phyloP scores from a whole-genome alignment of 1,284 basidiomycete species.

The Rhodotorula sp. region DNA sequence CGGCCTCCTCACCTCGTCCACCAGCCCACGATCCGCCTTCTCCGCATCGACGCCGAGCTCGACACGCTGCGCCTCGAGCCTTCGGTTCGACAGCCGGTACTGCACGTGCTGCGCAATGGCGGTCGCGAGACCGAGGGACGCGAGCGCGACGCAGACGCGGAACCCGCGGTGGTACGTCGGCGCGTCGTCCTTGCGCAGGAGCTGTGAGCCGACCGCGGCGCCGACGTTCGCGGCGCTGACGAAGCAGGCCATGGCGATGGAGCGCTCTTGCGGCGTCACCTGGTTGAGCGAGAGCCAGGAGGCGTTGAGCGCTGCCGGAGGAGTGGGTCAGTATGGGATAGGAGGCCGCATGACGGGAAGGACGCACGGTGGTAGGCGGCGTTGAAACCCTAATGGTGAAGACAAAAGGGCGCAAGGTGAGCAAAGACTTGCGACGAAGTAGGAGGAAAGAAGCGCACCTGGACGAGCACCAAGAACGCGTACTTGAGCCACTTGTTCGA shows the following conservation, averaged over 20 bases:
- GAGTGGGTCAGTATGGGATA: no score
- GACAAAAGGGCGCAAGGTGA: no score
- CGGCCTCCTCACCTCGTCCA: neutral
- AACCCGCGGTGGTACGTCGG: slow-evolving; percentile 48
- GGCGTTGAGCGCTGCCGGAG: neutral
- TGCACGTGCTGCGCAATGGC: slow-evolving; percentile 46
- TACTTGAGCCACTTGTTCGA: slow-evolving; percentile 38
- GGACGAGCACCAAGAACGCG: slow-evolving; percentile 45
- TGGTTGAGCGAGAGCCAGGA: slow-evolving; percentile 46
- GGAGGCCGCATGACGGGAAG: neutral
- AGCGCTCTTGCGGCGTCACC: slow-evolving; percentile 45
- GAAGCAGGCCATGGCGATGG: slow-evolving; percentile 49
- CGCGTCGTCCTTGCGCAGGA: slow-evolving; percentile 47
- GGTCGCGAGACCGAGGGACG: slow-evolving; percentile 33
- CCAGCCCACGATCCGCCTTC: neutral
- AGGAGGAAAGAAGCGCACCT: no score
- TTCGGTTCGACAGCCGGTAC: slow-evolving; percentile 44
- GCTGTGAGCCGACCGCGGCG: slow-evolving; percentile 47
- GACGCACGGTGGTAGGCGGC: slow-evolving; percentile 37
- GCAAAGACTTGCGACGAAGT: no score
- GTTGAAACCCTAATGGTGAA: slow-evolving; percentile 41
- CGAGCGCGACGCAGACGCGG: slow-evolving; percentile 43
- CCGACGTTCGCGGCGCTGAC: slow-evolving; percentile 49
- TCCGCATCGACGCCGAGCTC: neutral
- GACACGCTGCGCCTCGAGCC: slow-evolving; percentile 67